Percentiles rank a stretch among this genome's conserved stretches.
phyloP scores from a whole-genome alignment of 148 eudicot species.

The Spergularia bocconei region DNA sequence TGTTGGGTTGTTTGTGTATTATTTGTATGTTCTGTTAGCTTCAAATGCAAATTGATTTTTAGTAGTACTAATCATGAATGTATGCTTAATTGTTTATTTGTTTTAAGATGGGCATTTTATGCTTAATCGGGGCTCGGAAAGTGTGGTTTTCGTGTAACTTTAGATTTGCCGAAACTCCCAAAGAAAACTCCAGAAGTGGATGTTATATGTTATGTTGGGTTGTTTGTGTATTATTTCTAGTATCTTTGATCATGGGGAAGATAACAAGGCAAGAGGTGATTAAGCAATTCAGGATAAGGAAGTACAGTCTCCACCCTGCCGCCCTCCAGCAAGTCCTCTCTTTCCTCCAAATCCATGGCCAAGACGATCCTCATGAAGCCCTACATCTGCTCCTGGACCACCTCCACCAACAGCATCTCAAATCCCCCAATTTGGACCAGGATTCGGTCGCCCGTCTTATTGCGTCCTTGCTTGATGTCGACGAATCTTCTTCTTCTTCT shows the following conservation, averaged over 20 bases:
- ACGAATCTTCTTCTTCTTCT: conserved; percentile 28
- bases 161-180: too few species aligned
- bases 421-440: conserved; percentile 75
- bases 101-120: too few species aligned
- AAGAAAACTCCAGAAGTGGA: too few species aligned
- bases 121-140: too few species aligned
- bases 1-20: too few species aligned
- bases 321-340: conserved; percentile 59
- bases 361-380: conserved; percentile 60
- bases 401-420: conserved; percentile 60
- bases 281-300: conserved; percentile 62
- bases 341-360: conserved; percentile 40
- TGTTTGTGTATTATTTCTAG: too few species aligned
- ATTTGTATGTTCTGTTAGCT: too few species aligned
- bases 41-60: too few species aligned
- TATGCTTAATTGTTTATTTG: too few species aligned
- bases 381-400: conserved; percentile 74
- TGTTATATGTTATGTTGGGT: too few species aligned
- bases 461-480: conserved; percentile 47
- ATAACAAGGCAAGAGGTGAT: conserved; percentile 50
- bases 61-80: too few species aligned
- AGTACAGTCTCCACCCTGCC: conserved; percentile 69
- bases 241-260: conserved; percentile 19
- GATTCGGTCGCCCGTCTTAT: conserved; percentile 54
- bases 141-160: too few species aligned